Conservation (phyloP, 768 basidiomycete species). For the Leccinum imitatum region DNA sequence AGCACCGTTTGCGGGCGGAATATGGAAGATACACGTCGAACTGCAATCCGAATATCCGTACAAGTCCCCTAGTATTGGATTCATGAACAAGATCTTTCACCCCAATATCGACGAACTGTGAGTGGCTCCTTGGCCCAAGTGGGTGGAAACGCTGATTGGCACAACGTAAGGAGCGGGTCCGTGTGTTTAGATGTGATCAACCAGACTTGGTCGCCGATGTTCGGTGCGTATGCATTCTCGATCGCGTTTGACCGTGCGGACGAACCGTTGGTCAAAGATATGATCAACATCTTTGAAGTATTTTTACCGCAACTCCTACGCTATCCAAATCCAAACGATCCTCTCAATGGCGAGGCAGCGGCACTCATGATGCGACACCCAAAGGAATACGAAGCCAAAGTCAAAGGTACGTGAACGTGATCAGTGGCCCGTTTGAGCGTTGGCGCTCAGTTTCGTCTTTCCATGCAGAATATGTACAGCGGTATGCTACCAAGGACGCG, state of each 20-base stretch:
- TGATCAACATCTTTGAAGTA: slow-evolving; percentile 99
- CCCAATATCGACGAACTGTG: slow-evolving; percentile 99
- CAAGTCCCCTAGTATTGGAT: slow-evolving; percentile 98
- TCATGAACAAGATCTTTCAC: slow-evolving; percentile 99
- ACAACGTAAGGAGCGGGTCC: slow-evolving; percentile 76
- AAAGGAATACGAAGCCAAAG: slow-evolving; percentile 91
- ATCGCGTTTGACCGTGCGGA: slow-evolving; percentile 1
- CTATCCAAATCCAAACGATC: slow-evolving; percentile 98
- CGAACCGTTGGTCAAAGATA: slow-evolving; percentile 54
- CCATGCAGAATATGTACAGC: slow-evolving; percentile 86
- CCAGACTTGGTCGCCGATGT: slow-evolving; percentile 99
- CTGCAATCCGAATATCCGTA: slow-evolving; percentile 98
- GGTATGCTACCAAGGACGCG: slow-evolving; percentile 89
- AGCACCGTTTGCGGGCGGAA: slow-evolving; percentile 97
- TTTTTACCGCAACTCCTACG: slow-evolving; percentile 96
- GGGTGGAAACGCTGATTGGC: neutral
- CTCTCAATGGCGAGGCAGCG: slow-evolving; percentile 96
- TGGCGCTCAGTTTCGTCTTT: slow-evolving; percentile 4
- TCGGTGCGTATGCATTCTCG: slow-evolving; percentile 58
- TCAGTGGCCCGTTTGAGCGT: neutral
- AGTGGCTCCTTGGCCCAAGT: slow-evolving; percentile 31
- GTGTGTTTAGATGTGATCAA: slow-evolving; percentile 99
- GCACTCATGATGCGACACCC: slow-evolving; percentile 97
- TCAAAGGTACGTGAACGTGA: slow-evolving; percentile 63
- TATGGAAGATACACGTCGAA: slow-evolving; percentile 99